phyloP scores from a whole-genome alignment of 148 eudicot species.

The Silene conica region DNA sequence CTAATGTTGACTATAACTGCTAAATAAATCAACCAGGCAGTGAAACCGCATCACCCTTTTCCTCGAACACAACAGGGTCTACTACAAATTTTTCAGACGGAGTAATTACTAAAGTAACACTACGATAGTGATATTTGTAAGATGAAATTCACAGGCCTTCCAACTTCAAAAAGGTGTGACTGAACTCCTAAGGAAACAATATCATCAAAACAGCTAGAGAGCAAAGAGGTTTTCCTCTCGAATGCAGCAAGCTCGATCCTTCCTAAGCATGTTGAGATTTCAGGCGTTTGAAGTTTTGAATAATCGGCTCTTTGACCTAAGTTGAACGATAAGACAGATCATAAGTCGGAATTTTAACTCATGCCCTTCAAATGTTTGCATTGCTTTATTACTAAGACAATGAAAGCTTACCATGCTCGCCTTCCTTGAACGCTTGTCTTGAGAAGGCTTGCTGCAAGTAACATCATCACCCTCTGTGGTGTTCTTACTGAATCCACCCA shows the following conservation, averaged over 20 bases:
- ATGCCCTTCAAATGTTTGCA: neutral
- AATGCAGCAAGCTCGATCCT: neutral
- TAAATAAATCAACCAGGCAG: no score
- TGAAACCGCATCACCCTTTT: neutral
- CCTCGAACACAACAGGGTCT: neutral
- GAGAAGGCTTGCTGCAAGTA: constrained; percentile 54
- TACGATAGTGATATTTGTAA: neutral
- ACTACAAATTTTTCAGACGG: neutral
- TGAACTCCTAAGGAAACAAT: neutral
- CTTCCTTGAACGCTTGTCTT: constrained; percentile 68
- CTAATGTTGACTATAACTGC: no score
- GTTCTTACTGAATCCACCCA: constrained; percentile 23
- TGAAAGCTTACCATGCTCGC: constrained; percentile 68
- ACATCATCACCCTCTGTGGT: constrained; percentile 38
- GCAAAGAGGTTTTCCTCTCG: constrained; percentile 9
- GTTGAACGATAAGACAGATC: constrained; percentile 1
- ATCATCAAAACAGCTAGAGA: neutral
- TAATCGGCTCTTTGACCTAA: constrained; percentile 85
- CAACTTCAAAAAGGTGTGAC: neutral
- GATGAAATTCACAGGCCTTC: neutral
- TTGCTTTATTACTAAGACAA: neutral
- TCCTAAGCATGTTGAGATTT: constrained; percentile 48
- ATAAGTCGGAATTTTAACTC: neutral
- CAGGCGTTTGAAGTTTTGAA: constrained; percentile 73
- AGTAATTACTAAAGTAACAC: neutral